Evolutionary conservation across 257 asterid genomes (phyloP), one percentile per base, ranked within the genome.

Genomic region (Solanum chiquidenum): DNA sequence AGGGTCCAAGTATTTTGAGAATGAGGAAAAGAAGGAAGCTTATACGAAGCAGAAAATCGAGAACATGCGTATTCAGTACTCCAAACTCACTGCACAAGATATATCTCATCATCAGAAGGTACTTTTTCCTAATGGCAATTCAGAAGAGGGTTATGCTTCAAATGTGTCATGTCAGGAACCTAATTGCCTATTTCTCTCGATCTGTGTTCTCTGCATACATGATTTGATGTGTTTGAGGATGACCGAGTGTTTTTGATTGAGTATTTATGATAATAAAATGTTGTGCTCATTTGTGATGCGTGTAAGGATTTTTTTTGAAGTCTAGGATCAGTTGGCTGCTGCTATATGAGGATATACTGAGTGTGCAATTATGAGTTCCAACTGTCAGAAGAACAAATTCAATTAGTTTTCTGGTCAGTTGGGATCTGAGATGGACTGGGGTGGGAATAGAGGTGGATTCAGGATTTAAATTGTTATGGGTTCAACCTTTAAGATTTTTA

Each of bases 1-100:
- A 91, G 99, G 99, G 6, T 95, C 99, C 29, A 97, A 96, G 91
- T 97, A 95, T 90, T 97, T 96, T 83, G 96, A 93, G 88, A 96
- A 96, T 68, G 98, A 96, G 94, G 98, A 93, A 87, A 92, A 87
- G 88, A 95, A 96, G 90, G 98, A 97, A 89, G 98, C 94, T 87
- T 88, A 88, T 89, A 91, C 93, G 93, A 96, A 95, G 93, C 95
- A 91, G 88, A 97, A 94, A 94, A 90, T 95, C 16, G 95, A 96
- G 80, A 93, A 88, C 77, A 94, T 97, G 95, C 94, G 91, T 85
- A 90, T 88, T 66, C 98, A 91, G 77, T 91, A 90, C 18, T 93
- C 91, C 10, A 96, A 94, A 92, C 98, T 97, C 68, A 88, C 95
- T 34, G 87, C 91, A 29, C 77, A 84, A 23, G 95, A 94, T 89